Evolutionary conservation across 202 grass and related monocot genomes (phyloP).

Genomic region (Panicum virgatum): DNA sequence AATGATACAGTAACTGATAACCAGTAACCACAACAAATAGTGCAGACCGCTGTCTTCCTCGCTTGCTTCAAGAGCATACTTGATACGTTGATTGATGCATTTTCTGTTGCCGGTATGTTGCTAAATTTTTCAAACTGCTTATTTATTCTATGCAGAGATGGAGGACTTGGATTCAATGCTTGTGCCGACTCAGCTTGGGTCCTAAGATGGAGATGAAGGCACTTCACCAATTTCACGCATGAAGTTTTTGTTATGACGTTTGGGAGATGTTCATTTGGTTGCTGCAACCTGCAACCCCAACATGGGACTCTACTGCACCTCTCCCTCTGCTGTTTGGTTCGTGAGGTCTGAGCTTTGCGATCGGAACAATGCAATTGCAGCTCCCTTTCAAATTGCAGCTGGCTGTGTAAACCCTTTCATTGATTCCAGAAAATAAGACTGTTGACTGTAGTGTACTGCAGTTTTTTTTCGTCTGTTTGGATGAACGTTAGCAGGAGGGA

Average conservation of each 20-base stretch:
- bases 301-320: background rate
- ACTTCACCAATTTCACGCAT: background rate
- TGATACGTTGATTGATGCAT: background rate
- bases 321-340: background rate
- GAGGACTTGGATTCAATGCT: background rate
- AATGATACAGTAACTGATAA: background rate
- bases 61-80: background rate
- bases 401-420: background rate
- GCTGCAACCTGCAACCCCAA: background rate
- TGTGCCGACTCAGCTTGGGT: background rate
- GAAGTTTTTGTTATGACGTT: background rate
- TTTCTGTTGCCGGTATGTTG: background rate
- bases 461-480: background rate
- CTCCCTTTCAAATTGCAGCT: background rate
- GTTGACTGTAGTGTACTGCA: background rate
- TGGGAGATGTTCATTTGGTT: background rate
- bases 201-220: background rate
- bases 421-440: background rate
- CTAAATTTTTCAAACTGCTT: background rate
- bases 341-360: background rate
- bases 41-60: background rate
- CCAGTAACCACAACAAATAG: background rate
- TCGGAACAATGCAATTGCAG: background rate
- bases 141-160: background rate
- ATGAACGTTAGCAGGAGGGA: background rate